phyloP scores from a whole-genome alignment of 2,329 filamentous ascomycete genomes.

The Endocalyx cinctus region DNA sequence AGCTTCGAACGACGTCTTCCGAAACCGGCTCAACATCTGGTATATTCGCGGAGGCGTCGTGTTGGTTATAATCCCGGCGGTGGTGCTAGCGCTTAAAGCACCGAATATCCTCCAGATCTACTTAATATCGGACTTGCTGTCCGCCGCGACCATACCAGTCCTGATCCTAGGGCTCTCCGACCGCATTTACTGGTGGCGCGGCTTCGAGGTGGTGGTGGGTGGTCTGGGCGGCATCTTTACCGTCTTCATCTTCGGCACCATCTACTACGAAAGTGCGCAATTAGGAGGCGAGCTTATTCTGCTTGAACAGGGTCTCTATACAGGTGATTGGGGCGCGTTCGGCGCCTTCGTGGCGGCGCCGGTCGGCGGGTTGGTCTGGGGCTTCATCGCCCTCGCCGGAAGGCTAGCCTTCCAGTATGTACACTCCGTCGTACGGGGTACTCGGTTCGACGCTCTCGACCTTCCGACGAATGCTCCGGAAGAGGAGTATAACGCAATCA shows the following conservation, averaged over 20 bases:
- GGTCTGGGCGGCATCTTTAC: slow-evolving; percentile 73
- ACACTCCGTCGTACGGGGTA: slow-evolving; percentile 52
- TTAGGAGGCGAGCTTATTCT: slow-evolving; percentile 65
- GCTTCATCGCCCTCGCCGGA: slow-evolving; percentile 55
- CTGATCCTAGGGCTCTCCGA: slow-evolving; percentile 68
- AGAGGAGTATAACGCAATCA: slow-evolving; percentile 19
- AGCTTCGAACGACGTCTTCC: slow-evolving; percentile 78
- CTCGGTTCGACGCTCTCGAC: slow-evolving; percentile 64
- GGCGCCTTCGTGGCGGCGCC: slow-evolving; percentile 79
- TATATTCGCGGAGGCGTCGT: slow-evolving; percentile 66
- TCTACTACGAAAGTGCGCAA: slow-evolving; percentile 67
- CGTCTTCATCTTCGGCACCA: slow-evolving; percentile 75
- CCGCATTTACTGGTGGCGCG: slow-evolving; percentile 66
- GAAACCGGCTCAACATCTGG: slow-evolving; percentile 74
- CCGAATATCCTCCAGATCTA: slow-evolving; percentile 77
- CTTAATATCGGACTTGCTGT: slow-evolving; percentile 75
- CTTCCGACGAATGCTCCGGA: slow-evolving; percentile 32
- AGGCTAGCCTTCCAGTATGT: slow-evolving; percentile 57
- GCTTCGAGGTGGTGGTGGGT: slow-evolving; percentile 75
- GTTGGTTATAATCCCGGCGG: slow-evolving; percentile 66
- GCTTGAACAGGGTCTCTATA: slow-evolving; percentile 69
- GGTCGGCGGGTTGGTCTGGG: slow-evolving; percentile 69
- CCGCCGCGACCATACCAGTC: slow-evolving; percentile 70
- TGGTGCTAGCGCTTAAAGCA: slow-evolving; percentile 69
- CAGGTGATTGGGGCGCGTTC: slow-evolving; percentile 75